These are phyloP conservation scores for Pythium grandisporangium DNA, from an alignment of 352 stramenopile species.

Conservation along the genomic window DNA sequence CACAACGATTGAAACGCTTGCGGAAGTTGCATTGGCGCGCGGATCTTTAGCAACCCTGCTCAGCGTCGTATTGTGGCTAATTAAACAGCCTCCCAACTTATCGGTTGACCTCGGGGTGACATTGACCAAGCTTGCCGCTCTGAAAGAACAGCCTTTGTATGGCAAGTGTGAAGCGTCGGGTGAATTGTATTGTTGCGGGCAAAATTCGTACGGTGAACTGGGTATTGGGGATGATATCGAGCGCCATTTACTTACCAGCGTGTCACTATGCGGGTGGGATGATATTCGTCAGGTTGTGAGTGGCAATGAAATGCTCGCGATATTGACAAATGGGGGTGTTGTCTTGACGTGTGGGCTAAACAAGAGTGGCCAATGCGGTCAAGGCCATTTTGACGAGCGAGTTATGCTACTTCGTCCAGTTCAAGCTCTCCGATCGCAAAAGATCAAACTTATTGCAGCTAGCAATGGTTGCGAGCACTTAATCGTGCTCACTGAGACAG, in stretches of 20 bases:
- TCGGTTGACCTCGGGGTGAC: slow-evolving; percentile 42
- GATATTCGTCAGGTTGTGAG: slow-evolving; percentile 79
- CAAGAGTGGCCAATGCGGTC: slow-evolving; percentile 83
- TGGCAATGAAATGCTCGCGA: slow-evolving; percentile 73
- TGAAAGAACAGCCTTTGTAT: slow-evolving; percentile 85
- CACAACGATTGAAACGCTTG: slow-evolving; percentile 62
- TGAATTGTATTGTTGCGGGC: slow-evolving; percentile 80
- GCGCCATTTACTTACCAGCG: slow-evolving; percentile 64
- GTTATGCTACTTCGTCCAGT: slow-evolving; percentile 79
- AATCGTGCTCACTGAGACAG: slow-evolving; percentile 75
- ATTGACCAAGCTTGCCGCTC: slow-evolving; percentile 52
- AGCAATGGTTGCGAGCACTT: slow-evolving; percentile 87
- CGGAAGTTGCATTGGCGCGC: slow-evolving; percentile 58
- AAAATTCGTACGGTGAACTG: slow-evolving; percentile 86
- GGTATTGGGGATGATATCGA: slow-evolving; percentile 81
- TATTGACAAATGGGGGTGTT: slow-evolving; percentile 76
- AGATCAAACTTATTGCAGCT: slow-evolving; percentile 73
- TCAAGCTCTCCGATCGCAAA: slow-evolving; percentile 64
- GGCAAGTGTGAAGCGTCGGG: slow-evolving; percentile 77
- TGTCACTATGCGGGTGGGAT: slow-evolving; percentile 73
- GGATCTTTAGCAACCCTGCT: slow-evolving; percentile 69
- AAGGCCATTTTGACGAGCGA: slow-evolving; percentile 81
- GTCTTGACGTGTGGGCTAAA: slow-evolving; percentile 80
- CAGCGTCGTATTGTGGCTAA: slow-evolving; percentile 56
- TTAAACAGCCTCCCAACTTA: slow-evolving; percentile 38